phyloP scores from a whole-genome alignment of 2,329 filamentous ascomycete species.

The Zasmidium cellare region DNA sequence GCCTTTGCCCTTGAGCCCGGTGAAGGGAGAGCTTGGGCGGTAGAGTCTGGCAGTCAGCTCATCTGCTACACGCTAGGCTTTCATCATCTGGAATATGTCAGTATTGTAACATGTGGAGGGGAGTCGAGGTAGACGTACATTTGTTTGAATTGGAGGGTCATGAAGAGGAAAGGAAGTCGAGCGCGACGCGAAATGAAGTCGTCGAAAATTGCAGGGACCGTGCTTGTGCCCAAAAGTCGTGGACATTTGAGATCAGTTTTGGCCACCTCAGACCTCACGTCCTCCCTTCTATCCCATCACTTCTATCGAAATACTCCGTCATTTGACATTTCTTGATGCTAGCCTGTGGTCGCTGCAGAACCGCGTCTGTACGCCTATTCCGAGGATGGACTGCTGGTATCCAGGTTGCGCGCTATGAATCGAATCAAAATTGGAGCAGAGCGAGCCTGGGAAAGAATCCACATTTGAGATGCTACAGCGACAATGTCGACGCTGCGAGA shows the following conservation, averaged over 20 bases:
- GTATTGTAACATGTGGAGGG: slow-evolving; percentile 12
- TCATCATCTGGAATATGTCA: slow-evolving; percentile 79
- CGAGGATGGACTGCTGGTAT: slow-evolving; percentile 6
- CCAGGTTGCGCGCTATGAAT: not conserved
- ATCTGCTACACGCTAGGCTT: slow-evolving; percentile 95
- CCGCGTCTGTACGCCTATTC: slow-evolving; percentile 13
- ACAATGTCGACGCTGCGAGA: not conserved
- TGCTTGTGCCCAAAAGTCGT: not conserved
- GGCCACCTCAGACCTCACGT: not conserved
- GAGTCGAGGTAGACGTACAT: slow-evolving; percentile 62
- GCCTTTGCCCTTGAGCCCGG: slow-evolving; percentile 85
- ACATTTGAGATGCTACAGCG: not conserved
- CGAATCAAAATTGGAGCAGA: not conserved
- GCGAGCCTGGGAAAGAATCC: not conserved
- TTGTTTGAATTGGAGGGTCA: slow-evolving; percentile 99
- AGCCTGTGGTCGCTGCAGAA: slow-evolving; percentile 15
- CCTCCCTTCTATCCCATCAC: not conserved
- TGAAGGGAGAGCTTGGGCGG: slow-evolving; percentile 77
- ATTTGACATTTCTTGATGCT: slow-evolving; percentile 26
- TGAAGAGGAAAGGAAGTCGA: slow-evolving; percentile 53
- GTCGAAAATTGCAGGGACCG: too few species aligned
- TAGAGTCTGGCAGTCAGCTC: slow-evolving; percentile 70
- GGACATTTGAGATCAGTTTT: not conserved
- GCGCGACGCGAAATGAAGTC: slow-evolving; percentile 8
- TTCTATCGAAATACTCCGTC: not conserved